Evolutionary conservation across 371 early-diverging fungal species (phyloP), one percentile per base, ranked within the genome.

Genomic region (Lichtheimia ornata): DNA sequence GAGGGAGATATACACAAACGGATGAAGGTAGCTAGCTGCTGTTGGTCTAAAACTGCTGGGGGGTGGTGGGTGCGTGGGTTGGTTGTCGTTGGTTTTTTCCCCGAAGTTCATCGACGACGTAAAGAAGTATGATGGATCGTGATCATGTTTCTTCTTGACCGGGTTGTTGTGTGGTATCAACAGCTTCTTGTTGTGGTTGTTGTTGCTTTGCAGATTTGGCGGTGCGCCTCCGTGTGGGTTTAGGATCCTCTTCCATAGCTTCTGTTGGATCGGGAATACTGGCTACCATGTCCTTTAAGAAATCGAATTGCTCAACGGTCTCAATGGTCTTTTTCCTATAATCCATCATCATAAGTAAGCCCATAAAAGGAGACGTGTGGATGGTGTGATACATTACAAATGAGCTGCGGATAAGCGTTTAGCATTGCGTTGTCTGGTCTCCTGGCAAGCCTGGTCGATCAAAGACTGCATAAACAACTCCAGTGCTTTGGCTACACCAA

Each of bases 401-500:
- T 96, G 97, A 42, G 90, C 85, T 1, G 89, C 84, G 15, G 93
- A 84, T 71, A 98, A 76, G 59, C 92, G 91, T 64, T 94, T 94
- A 24, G 92, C 87, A 56, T 86, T 86, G 61, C 92, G 77, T 35
- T 79, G 73, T 49, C 90, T 87, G 43, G 96, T 88, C 70, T 94
- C 92, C 64, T 88, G 86, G 71, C 90, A 88, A 4, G 96, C 88
- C 59, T 93, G 92, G 57, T 92, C 91, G 51, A 97, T 87, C 45
- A 98, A 79, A 0, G 90, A 85, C 63, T 94, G 91, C 91, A 98
- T 92, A 63, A 98, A 98, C 44, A 94, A 81, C 71, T 98, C 98
- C 41, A 98, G 77, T 9, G 96, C 93, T 69, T 95, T 94, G 22
- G 96, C 93, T 92, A 51, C 35, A n/a, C 35, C 20, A 55, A 61